A percentile compares a stretch with the other conserved stretches of the same genome.
phyloP scores from a whole-genome alignment of 1,284 basidiomycete genomes.

The Takashimella koratensis region DNA sequence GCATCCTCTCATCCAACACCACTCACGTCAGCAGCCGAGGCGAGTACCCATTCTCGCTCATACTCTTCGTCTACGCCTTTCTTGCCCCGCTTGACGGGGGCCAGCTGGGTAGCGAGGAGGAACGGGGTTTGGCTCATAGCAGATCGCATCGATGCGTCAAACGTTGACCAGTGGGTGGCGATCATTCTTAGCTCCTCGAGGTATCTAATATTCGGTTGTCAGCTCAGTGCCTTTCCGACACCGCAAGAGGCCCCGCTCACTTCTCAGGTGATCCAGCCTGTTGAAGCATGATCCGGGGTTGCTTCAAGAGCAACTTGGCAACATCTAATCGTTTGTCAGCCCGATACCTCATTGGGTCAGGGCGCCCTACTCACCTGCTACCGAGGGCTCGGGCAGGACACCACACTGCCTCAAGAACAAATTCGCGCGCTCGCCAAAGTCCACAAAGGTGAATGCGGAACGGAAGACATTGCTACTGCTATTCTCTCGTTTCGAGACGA shows the following conservation, averaged over 20 bases:
- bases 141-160: slow-evolving; percentile 58
- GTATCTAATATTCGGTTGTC: too few species aligned
- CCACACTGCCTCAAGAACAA: slow-evolving; percentile 82
- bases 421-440: slow-evolving; percentile 81
- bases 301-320: slow-evolving; percentile 34
- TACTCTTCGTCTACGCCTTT: slow-evolving; percentile 24
- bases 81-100: slow-evolving; percentile 41
- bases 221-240: too few species aligned
- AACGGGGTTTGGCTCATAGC: slow-evolving; percentile 69
- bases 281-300: slow-evolving; percentile 38
- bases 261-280: slow-evolving; percentile 45
- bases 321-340: slow-evolving; percentile 27
- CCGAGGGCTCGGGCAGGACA: slow-evolving; percentile 80
- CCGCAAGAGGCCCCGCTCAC: slow-evolving; percentile 25
- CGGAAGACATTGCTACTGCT: slow-evolving; percentile 34
- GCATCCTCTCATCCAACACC: too few species aligned
- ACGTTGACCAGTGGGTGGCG: slow-evolving; percentile 65
- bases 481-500: slow-evolving; percentile 22
- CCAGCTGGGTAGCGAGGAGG: slow-evolving; percentile 66
- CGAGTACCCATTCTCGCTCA: slow-evolving; percentile 37
- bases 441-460: slow-evolving; percentile 70
- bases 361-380: slow-evolving; percentile 52
- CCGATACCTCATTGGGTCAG: neutral
- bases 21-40: slow-evolving; percentile 32
- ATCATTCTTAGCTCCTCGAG: slow-evolving; percentile 79